Base-by-base conservation (phyloP, 345 rosid genomes). In the Sonneratia caseolaris region DNA sequence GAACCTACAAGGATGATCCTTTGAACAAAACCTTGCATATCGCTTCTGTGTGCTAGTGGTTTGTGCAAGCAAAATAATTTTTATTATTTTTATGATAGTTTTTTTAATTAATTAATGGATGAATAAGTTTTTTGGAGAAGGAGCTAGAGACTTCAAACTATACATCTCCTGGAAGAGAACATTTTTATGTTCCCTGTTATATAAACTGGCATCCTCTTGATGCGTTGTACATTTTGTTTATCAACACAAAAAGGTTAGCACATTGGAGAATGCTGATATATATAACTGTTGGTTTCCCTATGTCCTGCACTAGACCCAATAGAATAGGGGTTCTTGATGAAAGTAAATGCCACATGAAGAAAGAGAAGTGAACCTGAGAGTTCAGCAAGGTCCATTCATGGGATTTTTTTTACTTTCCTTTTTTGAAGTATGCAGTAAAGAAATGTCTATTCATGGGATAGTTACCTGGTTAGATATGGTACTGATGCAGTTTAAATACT, bases 401-500 rank as follows among this genome's bases (percentile, higher is more conserved):
- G 32, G 32, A 27, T 27, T 27, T 27, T 27, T 27, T 27, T 27
- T 27, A 27, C 32, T 27, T 27, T 27, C 32, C 32, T 27, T 27
- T 42, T 42, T 42, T 42, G 10, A 42, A 42, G 45, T 9, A 42
- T 42, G 5, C 45, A 42, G 10, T 42, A 42, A 42, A 42, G 45
- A 42, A 42, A 42, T 42, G 10, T 9, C 45, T 9, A 42, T 57
- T 18, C 32, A 57, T n/a, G 64, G 64, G 64, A 57, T 22, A 21
- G 32, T 27, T 13, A 35, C 32, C 40, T 14, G 61, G 68, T 49
- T 69, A 21, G 14, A 51, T 24, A 36, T 21, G 21, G 62, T 59
- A 70, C 64, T 55, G 27, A 11, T 49, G 51, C 36, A 15, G 49
- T 38, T 56, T 53, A 55, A 59, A 21, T 75, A 75, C 71, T 88